A percentile compares a stretch with the other conserved stretches of the same genome.
These are phyloP conservation scores for Dicorynia guianensis DNA, from an alignment of 306 rosid genomes.

Conservation along the genomic window DNA sequence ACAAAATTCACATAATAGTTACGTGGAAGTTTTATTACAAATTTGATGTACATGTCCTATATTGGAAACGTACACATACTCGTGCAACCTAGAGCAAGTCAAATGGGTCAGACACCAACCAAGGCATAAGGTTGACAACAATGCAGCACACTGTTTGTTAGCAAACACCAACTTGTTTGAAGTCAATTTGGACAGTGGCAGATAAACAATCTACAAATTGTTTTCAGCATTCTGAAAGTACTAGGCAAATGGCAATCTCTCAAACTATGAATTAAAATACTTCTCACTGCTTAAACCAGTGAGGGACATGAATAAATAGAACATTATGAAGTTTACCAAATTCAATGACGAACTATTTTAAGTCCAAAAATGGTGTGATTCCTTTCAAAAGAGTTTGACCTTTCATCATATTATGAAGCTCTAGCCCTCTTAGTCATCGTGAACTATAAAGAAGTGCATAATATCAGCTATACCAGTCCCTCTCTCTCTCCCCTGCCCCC, in stretches of 20 bases:
- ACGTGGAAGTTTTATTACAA: too few relatives aligned
- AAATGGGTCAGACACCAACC: constrained; percentile 14
- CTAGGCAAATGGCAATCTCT: constrained; percentile 23
- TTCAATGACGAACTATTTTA: not conserved
- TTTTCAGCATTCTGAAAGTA: not conserved
- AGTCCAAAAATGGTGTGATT: constrained; percentile 10
- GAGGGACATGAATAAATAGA: not conserved
- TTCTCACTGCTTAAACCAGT: constrained; percentile 15
- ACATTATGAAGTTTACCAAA: not conserved
- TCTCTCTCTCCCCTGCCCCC: not conserved
- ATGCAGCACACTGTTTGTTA: constrained; percentile 13
- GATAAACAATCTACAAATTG: constrained; percentile 9
- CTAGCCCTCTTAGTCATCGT: constrained; percentile 28
- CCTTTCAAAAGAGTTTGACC: not conserved
- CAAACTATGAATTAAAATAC: constrained; percentile 1
- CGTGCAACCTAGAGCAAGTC: too few relatives aligned
- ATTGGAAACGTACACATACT: too few relatives aligned
- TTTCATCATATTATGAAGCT: not conserved
- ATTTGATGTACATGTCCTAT: too few relatives aligned
- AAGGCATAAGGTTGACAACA: constrained; percentile 27
- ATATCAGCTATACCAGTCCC: constrained; percentile 26
- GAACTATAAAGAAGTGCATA: constrained; percentile 23
- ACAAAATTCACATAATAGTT: too few relatives aligned
- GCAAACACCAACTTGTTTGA: not conserved
- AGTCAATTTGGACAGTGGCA: not conserved